Evolutionary conservation across 805 yeast genomes (phyloP), one percentile per base, ranked within the genome.

Genomic region (Cyberlindnera amylophila): DNA sequence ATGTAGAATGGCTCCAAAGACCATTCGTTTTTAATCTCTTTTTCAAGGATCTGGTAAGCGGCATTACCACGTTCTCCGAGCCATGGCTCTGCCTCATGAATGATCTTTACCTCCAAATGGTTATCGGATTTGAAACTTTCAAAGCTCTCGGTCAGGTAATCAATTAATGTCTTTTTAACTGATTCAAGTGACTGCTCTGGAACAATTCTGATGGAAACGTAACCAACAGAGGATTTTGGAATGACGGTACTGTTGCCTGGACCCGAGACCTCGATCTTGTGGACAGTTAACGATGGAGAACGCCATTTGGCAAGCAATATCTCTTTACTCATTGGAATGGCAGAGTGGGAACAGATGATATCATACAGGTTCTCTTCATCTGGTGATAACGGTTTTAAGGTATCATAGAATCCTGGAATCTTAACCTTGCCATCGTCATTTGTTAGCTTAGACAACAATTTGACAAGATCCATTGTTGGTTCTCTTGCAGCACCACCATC

Each of bases 81-180:
- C 99, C 99, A 91, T 2, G 97, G 95, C 54, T 90, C 97, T 0
- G 96, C 96, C 57, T 85, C 91, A 56, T 88, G 89, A 45, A 81
- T 72, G 32, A 90, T 72, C 18, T 73, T 69, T 16, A 90, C 65
- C 11, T 64, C 61, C 29, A 91, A 54, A 23, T 74, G 71, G 60
- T 93, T 93, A 6, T 74, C 75, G 0, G 93, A 74, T 3, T 69
- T 55, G 26, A 87, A 61, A 12, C 57, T 55, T 0, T 58, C 53
- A 51, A 88, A 91, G 32, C 67, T 59, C 0, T 64, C 51, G 0
- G 63, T 52, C 34, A 93, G 51, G 53, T 71, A 80, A 0, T 59
- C 42, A 1, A 70, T 63, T 15, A 90, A 66, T 21, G 70, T 57
- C 2, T 51, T 39, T 51, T 85, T 83, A 33, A 89, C 73, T 10